These are phyloP conservation scores for Wickerhamomyces bovis DNA, from an alignment of 805 yeast genomes.

Conservation along the genomic window DNA sequence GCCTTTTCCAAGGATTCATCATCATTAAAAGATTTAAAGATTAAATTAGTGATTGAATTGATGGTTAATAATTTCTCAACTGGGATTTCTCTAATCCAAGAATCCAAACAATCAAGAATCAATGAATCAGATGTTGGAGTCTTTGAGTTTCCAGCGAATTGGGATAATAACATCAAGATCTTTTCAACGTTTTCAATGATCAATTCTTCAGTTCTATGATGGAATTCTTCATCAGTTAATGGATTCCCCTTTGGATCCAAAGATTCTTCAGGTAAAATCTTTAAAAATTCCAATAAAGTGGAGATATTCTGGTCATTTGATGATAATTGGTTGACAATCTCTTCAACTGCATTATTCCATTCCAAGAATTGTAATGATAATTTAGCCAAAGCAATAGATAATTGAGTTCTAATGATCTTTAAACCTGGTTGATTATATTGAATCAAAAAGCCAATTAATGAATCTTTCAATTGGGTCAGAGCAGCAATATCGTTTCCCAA, in stretches of 20 bases:
- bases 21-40: constrained; percentile 53
- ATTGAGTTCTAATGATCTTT: constrained; percentile 71
- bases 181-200: constrained; percentile 61
- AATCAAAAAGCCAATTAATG: constrained; percentile 52
- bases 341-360: constrained; percentile 70
- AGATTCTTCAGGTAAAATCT: constrained; percentile 88
- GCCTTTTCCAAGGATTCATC: constrained; percentile 78
- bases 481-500: constrained; percentile 44
- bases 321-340: constrained; percentile 47
- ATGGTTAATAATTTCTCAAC: constrained; percentile 60
- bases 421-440: constrained; percentile 37
- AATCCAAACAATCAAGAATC: constrained; percentile 69
- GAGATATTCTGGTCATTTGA: constrained; percentile 29
- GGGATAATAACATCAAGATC: constrained; percentile 58
- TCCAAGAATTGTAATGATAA: constrained; percentile 68
- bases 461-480: constrained; percentile 57
- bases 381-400: constrained; percentile 76
- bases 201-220: constrained; percentile 53
- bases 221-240: constrained; percentile 75
- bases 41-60: constrained; percentile 58
- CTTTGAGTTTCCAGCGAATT: constrained; percentile 35
- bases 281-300: constrained; percentile 69
- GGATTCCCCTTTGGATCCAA: constrained; percentile 71
- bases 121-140: constrained; percentile 30
- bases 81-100: constrained; percentile 89